These are phyloP conservation scores for Solanum piurae DNA, from an alignment of 257 asterid species.

Conservation along the genomic window DNA sequence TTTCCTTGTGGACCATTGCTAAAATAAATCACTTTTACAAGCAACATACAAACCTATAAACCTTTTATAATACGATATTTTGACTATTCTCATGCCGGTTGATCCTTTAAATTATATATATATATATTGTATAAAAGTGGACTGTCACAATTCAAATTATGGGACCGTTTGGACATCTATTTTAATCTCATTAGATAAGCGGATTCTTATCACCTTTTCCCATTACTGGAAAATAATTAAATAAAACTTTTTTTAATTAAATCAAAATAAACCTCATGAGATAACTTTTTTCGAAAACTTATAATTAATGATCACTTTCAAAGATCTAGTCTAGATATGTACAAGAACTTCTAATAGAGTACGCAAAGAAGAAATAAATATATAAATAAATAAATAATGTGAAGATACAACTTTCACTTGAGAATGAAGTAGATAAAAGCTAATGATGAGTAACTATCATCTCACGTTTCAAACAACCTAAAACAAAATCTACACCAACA, in stretches of 20 bases:
- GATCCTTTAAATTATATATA: neutral
- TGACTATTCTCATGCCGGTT: neutral
- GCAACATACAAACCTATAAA: neutral
- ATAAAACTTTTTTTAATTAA: no score
- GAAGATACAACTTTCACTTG: neutral
- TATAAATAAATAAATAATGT: neutral
- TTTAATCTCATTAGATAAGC: neutral
- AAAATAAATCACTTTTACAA: neutral
- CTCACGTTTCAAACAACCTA: neutral
- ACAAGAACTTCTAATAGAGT: neutral
- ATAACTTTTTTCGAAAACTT: neutral
- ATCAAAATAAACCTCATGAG: neutral
- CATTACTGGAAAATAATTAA: neutral
- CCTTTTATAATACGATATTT: neutral
- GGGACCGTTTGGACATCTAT: neutral
- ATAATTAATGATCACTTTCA: no score
- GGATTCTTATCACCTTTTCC: neutral
- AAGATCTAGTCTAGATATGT: neutral
- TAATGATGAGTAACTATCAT: neutral
- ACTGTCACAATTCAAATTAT: neutral
- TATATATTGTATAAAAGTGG: neutral
- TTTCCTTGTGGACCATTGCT: neutral
- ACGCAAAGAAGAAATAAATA: neutral
- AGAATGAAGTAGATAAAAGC: neutral
- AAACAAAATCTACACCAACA: no score